Evolutionary conservation across 306 rosid species (phyloP).

Genomic region (Lathyrus tuberosus): DNA sequence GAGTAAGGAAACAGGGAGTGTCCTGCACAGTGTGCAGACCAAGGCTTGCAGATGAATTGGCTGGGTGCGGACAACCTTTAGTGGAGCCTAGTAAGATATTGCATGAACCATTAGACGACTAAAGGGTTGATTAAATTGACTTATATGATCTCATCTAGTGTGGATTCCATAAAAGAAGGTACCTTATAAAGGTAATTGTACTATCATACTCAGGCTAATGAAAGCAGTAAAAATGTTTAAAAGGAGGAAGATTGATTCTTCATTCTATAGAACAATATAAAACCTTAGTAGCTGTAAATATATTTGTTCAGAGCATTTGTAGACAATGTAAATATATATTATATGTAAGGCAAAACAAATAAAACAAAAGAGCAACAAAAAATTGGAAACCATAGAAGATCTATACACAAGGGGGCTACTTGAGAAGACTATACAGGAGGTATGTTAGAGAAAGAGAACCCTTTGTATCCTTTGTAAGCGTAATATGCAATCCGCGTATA

Average conservation of each 20-base stretch:
- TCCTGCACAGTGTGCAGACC: neutral
- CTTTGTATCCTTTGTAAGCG: constrained; percentile 91
- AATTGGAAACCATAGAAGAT: constrained; percentile 7
- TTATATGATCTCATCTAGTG: no score
- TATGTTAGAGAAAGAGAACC: constrained; percentile 88
- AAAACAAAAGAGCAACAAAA: neutral
- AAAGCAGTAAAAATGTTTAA: neutral
- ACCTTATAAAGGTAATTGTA: constrained; percentile 3
- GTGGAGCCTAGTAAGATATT: neutral
- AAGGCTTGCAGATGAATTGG: neutral
- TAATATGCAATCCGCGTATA: constrained; percentile 93
- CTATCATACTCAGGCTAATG: neutral
- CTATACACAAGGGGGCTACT: constrained; percentile 35
- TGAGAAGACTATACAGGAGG: constrained; percentile 66
- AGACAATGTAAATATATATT: constrained; percentile 37
- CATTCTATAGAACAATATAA: neutral
- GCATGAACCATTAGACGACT: no score
- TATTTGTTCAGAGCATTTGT: constrained; percentile 26
- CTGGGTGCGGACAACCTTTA: neutral
- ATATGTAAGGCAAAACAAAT: constrained; percentile 19
- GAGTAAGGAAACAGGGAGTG: neutral
- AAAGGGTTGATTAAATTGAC: no score
- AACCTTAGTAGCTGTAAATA: neutral
- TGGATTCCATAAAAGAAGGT: neutral
- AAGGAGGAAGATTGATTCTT: constrained; percentile 25